Percentiles rank a stretch among this genome's conserved stretches.
These are phyloP conservation scores for Ashbya aceris DNA, from an alignment of 1,139 yeast genomes.

Conservation along the genomic window DNA sequence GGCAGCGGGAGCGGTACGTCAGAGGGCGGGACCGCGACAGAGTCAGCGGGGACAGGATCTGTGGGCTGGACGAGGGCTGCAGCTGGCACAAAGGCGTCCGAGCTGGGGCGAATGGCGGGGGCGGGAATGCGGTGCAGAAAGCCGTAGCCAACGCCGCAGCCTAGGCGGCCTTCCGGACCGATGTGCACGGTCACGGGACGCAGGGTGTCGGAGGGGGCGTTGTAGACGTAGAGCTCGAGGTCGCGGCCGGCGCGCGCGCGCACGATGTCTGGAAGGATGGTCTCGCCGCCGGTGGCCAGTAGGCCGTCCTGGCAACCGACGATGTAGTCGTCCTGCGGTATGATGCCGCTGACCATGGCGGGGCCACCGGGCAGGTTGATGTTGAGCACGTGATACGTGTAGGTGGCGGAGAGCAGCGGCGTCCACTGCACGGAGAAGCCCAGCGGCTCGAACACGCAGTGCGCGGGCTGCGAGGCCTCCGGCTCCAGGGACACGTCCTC, in stretches of 20 bases:
- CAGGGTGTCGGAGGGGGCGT: constrained; percentile 74
- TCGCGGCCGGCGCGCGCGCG: constrained; percentile 48
- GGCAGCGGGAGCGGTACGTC: constrained; percentile 7
- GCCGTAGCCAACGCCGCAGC: constrained; percentile 95
- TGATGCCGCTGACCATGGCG: constrained; percentile 73
- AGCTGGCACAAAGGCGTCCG: constrained; percentile 1
- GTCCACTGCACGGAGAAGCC: constrained; percentile 73
- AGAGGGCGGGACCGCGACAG: constrained; percentile 10
- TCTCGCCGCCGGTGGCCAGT: constrained; percentile 79
- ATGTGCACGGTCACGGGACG: constrained; percentile 81
- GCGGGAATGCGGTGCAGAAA: constrained; percentile 63
- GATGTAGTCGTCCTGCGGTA: constrained; percentile 81
- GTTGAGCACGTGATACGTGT: constrained; percentile 78
- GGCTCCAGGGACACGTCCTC: constrained; percentile 23
- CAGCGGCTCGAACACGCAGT: constrained; percentile 31
- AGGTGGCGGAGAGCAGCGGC: constrained; percentile 65
- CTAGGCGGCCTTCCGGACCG: constrained; percentile 69
- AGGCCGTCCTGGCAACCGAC: constrained; percentile 83
- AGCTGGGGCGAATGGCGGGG: not conserved
- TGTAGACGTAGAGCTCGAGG: constrained; percentile 63
- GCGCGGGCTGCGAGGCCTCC: constrained; percentile 10
- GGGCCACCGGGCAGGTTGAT: constrained; percentile 68
- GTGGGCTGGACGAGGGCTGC: constrained; percentile 1
- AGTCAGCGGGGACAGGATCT: constrained; percentile 11
- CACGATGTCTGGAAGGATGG: constrained; percentile 60